phyloP scores from a whole-genome alignment of 208 protist genomes.

The Crithidia acanthocephali region DNA sequence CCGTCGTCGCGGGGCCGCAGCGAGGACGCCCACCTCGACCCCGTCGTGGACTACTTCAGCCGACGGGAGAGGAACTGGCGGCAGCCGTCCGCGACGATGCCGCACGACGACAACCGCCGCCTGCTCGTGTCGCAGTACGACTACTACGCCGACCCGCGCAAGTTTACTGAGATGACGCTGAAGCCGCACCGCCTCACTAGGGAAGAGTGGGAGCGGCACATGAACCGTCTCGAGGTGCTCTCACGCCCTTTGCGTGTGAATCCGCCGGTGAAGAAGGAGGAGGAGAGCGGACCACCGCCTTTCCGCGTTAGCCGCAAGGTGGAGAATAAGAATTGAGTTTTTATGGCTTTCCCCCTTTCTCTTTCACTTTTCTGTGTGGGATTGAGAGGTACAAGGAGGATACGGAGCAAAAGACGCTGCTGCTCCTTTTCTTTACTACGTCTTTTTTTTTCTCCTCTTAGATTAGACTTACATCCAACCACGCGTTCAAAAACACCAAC shows the following conservation, averaged over 20 bases:
- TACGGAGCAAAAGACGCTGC: neutral
- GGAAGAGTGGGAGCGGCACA: constrained; percentile 29
- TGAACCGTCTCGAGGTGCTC: constrained; percentile 50
- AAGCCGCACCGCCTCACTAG: constrained; percentile 22
- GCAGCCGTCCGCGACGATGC: constrained; percentile 49
- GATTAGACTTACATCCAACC: neutral
- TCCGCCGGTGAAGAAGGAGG: constrained; percentile 40
- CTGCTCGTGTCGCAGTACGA: constrained; percentile 63
- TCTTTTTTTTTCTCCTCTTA: neutral
- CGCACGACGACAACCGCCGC: constrained; percentile 56
- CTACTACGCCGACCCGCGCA: constrained; percentile 46
- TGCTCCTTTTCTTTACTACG: neutral
- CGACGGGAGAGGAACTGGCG: constrained; percentile 57
- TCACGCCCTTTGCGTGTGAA: constrained; percentile 57
- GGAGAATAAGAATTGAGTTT: constrained; percentile 19
- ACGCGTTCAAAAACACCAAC: neutral
- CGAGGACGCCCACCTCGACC: constrained; percentile 10
- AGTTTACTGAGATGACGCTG: constrained; percentile 33
- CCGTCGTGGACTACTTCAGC: constrained; percentile 26
- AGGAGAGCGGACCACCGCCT: constrained; percentile 36
- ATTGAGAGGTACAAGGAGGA: neutral
- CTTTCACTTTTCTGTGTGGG: neutral
- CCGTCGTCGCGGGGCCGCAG: constrained; percentile 20
- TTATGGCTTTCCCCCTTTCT: too few species aligned
- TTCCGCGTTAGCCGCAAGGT: constrained; percentile 66